These are phyloP conservation scores for Hansenula anomala DNA, from an alignment of 1,139 yeast species.

Conservation along the genomic window DNA sequence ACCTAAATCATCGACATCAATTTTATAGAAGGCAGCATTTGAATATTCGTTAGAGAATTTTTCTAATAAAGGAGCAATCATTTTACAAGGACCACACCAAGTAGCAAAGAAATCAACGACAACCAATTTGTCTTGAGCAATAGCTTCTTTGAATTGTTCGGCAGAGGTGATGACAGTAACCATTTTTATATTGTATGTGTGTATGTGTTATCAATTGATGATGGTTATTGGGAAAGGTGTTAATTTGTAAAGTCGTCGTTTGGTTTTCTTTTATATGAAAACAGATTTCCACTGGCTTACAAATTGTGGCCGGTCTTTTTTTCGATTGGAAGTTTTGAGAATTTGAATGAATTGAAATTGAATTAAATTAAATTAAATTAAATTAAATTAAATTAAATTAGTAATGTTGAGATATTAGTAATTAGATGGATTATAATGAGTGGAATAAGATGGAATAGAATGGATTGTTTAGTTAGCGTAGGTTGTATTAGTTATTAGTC, in stretches of 20 bases:
- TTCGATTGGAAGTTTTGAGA: not conserved
- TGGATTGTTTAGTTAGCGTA: too few species aligned
- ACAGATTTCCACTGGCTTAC: too few species aligned
- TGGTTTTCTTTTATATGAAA: not conserved
- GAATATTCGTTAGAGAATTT: constrained; percentile 57
- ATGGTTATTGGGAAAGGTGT: too few species aligned
- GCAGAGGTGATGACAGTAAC: constrained; percentile 40
- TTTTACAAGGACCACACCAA: constrained; percentile 98
- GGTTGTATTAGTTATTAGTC: too few species aligned
- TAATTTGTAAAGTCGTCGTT: too few species aligned
- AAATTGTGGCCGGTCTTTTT: constrained; percentile 4
- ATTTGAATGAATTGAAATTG: too few species aligned
- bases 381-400: too few species aligned
- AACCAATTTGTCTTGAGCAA: constrained; percentile 57
- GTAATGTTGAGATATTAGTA: too few species aligned
- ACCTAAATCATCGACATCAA: constrained; percentile 77
- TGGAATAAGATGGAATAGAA: too few species aligned
- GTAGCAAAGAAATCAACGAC: constrained; percentile 92
- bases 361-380: too few species aligned
- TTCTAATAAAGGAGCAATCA: constrained; percentile 87
- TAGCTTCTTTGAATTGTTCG: constrained; percentile 60
- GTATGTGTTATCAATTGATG: too few species aligned
- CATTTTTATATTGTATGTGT: constrained; percentile 24
- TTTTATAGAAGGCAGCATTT: constrained; percentile 69
- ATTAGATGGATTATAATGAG: too few species aligned